Conservation (phyloP, 2,329 filamentous ascomycete species). For the Pseudophaeomoniella oleicola region DNA sequence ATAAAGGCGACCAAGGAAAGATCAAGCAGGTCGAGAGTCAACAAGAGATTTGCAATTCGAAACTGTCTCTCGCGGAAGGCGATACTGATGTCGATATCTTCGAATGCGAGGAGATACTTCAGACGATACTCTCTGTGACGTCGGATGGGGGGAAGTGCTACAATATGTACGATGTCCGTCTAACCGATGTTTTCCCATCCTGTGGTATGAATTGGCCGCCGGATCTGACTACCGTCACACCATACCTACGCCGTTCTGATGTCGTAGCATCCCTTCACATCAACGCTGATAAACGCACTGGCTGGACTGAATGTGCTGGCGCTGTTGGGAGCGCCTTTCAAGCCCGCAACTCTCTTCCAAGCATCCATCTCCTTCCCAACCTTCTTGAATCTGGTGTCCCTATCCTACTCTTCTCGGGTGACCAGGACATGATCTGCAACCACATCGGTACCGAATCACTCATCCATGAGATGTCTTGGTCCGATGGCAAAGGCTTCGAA, state of each 20-base stretch:
- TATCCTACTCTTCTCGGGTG: constrained; percentile 79
- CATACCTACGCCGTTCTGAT: constrained; percentile 71
- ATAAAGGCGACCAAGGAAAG: constrained; percentile 50
- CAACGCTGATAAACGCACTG: constrained; percentile 63
- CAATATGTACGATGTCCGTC: constrained; percentile 96
- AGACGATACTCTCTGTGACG: constrained; percentile 55
- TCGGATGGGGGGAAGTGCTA: constrained; percentile 49
- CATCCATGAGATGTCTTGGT: constrained; percentile 85
- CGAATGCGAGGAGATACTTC: constrained; percentile 64
- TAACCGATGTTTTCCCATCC: constrained; percentile 63
- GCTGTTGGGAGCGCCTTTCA: constrained; percentile 60
- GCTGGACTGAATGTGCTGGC: constrained; percentile 84
- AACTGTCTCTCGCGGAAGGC: constrained; percentile 43
- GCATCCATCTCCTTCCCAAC: constrained; percentile 60
- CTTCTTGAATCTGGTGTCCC: constrained; percentile 59
- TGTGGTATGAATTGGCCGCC: constrained; percentile 99
- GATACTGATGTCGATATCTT: constrained; percentile 50
- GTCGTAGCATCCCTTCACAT: constrained; percentile 72
- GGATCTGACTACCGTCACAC: constrained; percentile 61
- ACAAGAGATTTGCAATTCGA: constrained; percentile 51
- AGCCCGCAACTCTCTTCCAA: constrained; percentile 55
- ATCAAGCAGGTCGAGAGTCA: constrained; percentile 54
- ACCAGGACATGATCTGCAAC: constrained; percentile 93
- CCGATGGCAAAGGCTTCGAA: constrained; percentile 83
- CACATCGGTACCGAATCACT: constrained; percentile 85